Evolutionary conservation across 177 flowering plant species (phyloP).

Genomic region (Telopea speciosissima): DNA sequence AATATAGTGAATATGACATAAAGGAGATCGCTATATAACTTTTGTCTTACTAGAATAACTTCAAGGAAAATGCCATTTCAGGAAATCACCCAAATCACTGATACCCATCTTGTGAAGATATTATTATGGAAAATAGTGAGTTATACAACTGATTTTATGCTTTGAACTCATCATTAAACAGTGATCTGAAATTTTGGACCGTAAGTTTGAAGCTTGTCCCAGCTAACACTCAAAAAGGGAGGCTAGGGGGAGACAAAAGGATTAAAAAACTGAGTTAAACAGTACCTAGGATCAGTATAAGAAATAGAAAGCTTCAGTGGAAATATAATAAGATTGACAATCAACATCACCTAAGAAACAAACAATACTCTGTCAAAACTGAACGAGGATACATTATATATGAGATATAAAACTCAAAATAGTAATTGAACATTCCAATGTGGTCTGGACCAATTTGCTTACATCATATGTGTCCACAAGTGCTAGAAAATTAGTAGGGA

Average conservation of each 20-base stretch:
- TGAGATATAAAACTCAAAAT: neutral
- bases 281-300: neutral
- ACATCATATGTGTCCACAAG: conserved; percentile 99
- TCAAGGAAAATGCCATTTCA: too few species aligned
- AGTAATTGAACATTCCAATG: neutral
- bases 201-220: neutral
- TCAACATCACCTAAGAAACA: too few species aligned
- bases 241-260: neutral
- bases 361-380: too few species aligned
- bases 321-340: too few species aligned
- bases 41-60: too few species aligned
- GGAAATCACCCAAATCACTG: too few species aligned
- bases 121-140: neutral
- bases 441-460: conserved; percentile 29
- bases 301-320: neutral
- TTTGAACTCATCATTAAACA: neutral
- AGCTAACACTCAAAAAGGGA: neutral
- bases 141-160: neutral
- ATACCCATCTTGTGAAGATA: neutral
- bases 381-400: too few species aligned
- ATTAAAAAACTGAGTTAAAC: neutral
- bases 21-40: neutral
- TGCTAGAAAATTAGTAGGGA: conserved; percentile 75
- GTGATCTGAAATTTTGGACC: neutral
- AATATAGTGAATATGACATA: neutral